These are phyloP conservation scores for Colletotrichum liriopes DNA, from an alignment of 2,329 filamentous ascomycete genomes.

Conservation along the genomic window DNA sequence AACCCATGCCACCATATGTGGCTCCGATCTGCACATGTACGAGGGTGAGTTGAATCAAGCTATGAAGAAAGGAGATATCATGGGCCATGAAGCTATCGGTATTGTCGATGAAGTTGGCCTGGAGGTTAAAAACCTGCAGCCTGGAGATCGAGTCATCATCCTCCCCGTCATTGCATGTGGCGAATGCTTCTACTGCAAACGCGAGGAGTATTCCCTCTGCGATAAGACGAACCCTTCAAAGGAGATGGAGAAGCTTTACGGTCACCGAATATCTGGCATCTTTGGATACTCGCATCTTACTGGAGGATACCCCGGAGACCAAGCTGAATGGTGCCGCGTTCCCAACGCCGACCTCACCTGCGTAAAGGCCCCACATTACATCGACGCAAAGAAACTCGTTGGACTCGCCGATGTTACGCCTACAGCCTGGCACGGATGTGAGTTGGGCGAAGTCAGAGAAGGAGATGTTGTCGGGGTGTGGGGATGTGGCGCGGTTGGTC, in stretches of 20 bases:
- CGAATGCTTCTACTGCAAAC: slow-evolving; percentile 49
- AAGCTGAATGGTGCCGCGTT: slow-evolving; percentile 54
- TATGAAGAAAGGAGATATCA: slow-evolving; percentile 26
- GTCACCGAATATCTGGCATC: slow-evolving; percentile 44
- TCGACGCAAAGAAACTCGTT: slow-evolving; percentile 50
- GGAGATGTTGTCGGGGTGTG: slow-evolving; percentile 44
- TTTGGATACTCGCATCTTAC: slow-evolving; percentile 52
- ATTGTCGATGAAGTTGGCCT: slow-evolving; percentile 57
- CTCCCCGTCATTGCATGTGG: slow-evolving; percentile 46
- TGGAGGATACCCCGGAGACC: slow-evolving; percentile 53
- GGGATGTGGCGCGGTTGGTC: slow-evolving; percentile 19
- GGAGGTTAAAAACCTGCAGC: slow-evolving; percentile 52
- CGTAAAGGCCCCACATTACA: slow-evolving; percentile 47
- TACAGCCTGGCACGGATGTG: slow-evolving; percentile 50
- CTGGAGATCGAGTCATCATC: slow-evolving; percentile 61
- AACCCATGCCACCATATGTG: slow-evolving; percentile 53
- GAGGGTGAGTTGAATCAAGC: slow-evolving; percentile 44
- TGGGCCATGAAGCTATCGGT: slow-evolving; percentile 64
- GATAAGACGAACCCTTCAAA: slow-evolving; percentile 39
- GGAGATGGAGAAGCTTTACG: slow-evolving; percentile 10
- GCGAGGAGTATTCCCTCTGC: slow-evolving; percentile 51
- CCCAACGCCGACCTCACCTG: slow-evolving; percentile 53
- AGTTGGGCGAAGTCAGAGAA: slow-evolving; percentile 50
- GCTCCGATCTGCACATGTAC: slow-evolving; percentile 53
- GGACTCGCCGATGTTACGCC: slow-evolving; percentile 51